Evolutionary conservation across 768 basidiomycete genomes (phyloP).

Genomic region (Hirschioporus abietinus): DNA sequence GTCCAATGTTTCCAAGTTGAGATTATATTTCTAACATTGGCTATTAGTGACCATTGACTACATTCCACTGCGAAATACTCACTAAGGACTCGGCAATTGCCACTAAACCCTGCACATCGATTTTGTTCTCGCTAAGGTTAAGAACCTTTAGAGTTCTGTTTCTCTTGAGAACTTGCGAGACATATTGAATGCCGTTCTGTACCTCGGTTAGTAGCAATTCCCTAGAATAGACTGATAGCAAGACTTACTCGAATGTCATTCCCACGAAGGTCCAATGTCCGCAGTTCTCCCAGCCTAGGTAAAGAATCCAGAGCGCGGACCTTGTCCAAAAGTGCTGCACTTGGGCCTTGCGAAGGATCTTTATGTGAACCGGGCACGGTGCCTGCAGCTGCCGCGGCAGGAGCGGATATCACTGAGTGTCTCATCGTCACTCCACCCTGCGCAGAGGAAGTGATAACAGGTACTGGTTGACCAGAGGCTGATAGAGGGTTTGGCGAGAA

Average conservation of each 20-base stretch:
- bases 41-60: not conserved
- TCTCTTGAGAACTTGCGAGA: conserved; percentile 93
- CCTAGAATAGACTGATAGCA: conserved; percentile 3
- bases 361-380: conserved; percentile 7
- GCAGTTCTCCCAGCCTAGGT: conserved; percentile 77
- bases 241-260: conserved; percentile 84
- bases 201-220: not conserved
- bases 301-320: conserved; percentile 86
- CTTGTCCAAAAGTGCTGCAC: conserved; percentile 78
- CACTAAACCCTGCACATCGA: conserved; percentile 77
- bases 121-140: conserved; percentile 91
- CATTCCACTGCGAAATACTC: conserved; percentile 22
- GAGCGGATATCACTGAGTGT: conserved; percentile 23
- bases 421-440: conserved; percentile 47
- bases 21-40: conserved; percentile 82
- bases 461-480: conserved; percentile 44
- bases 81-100: conserved; percentile 87
- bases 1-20: conserved; percentile 89
- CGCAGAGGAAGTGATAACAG: conserved; percentile 59
- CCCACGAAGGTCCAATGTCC: conserved; percentile 86
- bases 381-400: not conserved
- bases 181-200: conserved; percentile 75
- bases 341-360: conserved; percentile 41
- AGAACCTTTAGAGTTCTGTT: conserved; percentile 93
- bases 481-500: conserved; percentile 32